Evolutionary conservation across 176 grass and related monocot species (phyloP), one percentile per base, ranked within the genome.

Genomic region (Juncus inflexus): DNA sequence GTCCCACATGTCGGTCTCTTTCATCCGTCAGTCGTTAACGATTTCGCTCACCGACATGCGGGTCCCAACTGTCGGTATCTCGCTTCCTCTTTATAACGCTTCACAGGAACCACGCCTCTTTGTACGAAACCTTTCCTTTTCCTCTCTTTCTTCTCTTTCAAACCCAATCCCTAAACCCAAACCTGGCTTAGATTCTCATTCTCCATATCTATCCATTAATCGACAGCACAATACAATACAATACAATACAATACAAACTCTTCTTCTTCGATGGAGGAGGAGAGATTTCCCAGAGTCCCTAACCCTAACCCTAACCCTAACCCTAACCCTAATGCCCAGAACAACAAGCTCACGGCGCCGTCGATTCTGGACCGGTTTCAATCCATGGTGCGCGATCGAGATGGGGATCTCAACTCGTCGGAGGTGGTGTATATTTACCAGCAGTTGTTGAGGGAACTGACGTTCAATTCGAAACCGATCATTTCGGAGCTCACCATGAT

Each of bases 391-490:
- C 54, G 53, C 1, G 68, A 71, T 7, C 68, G 68, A 7, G 54
- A 71, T 14, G 68, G 58, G 2, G 52, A 71, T 37, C 53, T 71
- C 5, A 37, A 60, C 12, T 6, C 8, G 13, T 3, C 51, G 38
- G 87, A 79, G 61, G 76, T 96, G 57, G 87, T 96, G 56, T 56
- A 65, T 9, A 64, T 76, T 14, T 96, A 91, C 68, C 81, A 74
- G 57, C 81, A 88, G 79, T 63, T 72, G 42, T 82, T 96, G 50
- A 58, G 73, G 11, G 95, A 90, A 60, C 95, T 99, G 52, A 90
- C 83, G 61, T 90, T 94, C 89, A 99, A 99, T 79, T 99, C 88
- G 64, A 99, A 99, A 83, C 95, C 95, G 9, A 89, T 90, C 72
- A 94, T 99, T 68, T 90, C 87, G 19, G 91, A 96, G 47, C 91